Evolutionary conservation across 345 rosid species (phyloP).

Genomic region (Arabis alpina): DNA sequence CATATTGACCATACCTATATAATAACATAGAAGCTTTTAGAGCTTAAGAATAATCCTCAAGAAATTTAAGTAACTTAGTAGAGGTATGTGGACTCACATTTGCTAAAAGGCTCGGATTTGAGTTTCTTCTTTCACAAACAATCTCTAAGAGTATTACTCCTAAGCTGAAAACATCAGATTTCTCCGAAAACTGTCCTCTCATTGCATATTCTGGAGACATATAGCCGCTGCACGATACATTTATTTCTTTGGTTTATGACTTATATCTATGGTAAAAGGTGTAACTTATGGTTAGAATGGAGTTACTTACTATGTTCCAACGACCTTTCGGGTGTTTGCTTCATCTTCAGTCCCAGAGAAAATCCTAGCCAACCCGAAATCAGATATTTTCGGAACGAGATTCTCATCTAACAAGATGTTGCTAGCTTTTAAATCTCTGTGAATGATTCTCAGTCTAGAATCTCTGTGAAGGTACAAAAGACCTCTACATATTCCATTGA

Average conservation of each 20-base stretch:
- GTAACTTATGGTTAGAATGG: conserved; percentile 15
- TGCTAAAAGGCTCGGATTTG: conserved; percentile 38
- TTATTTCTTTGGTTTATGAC: neutral
- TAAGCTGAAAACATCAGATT: conserved; percentile 52
- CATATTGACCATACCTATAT: conserved; percentile 44
- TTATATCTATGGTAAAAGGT: neutral
- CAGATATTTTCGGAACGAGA: conserved; percentile 53
- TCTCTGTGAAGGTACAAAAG: conserved; percentile 56
- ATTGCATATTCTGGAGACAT: conserved; percentile 58
- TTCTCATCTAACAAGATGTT: conserved; percentile 58
- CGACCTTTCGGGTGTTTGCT: conserved; percentile 51
- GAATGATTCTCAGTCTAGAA: conserved; percentile 54
- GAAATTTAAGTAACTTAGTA: neutral
- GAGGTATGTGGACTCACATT: conserved; percentile 33
- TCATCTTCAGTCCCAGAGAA: conserved; percentile 47
- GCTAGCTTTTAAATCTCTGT: conserved; percentile 56
- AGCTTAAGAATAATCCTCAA: conserved; percentile 8
- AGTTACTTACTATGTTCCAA: conserved; percentile 53
- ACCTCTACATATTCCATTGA: conserved; percentile 57
- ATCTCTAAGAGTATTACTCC: conserved; percentile 53
- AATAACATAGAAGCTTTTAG: conserved; percentile 21
- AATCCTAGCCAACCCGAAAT: conserved; percentile 54
- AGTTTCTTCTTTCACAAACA: conserved; percentile 47
- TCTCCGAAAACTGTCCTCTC: conserved; percentile 50
- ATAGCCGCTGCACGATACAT: conserved; percentile 46